A percentile compares a stretch with the other conserved stretches of the same genome.
phyloP scores from a whole-genome alignment of 2,329 filamentous ascomycete species.

The Fusarium oxysporum region DNA sequence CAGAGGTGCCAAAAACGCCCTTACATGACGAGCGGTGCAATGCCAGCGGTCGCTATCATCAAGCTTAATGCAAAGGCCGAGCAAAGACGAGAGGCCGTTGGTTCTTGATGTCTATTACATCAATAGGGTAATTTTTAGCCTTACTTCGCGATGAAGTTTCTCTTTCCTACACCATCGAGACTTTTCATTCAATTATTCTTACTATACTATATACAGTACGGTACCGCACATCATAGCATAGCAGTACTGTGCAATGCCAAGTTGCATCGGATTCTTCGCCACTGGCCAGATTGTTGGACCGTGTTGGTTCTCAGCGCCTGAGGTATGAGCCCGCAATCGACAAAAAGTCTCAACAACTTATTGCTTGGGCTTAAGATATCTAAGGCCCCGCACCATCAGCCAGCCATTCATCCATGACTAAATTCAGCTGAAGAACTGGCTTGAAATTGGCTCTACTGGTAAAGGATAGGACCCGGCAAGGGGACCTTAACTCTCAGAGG shows the following conservation, averaged over 20 bases:
- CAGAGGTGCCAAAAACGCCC: conserved; percentile 17
- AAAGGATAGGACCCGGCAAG: not conserved
- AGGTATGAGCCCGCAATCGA: conserved; percentile 32
- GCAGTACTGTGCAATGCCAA: not conserved
- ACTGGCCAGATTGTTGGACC: conserved; percentile 2
- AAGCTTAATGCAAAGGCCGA: conserved; percentile 4
- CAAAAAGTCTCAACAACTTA: conserved; percentile 5
- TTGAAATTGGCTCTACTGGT: not conserved
- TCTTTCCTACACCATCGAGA: not conserved
- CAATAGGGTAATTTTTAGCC: not conserved
- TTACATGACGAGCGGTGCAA: not conserved
- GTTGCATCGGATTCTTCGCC: not conserved
- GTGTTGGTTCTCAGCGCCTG: conserved; percentile 28
- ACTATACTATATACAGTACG: not conserved
- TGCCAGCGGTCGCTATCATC: conserved; percentile 1
- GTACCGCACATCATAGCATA: not conserved
- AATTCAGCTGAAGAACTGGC: not conserved
- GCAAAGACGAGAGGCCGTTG: not conserved
- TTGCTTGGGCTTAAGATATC: not conserved
- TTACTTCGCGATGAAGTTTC: not conserved
- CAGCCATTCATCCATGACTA: not conserved
- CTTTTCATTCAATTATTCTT: not conserved
- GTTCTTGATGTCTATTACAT: not conserved
- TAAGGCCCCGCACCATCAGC: conserved; percentile 15
- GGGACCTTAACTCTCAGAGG: not conserved